Conservation (phyloP, 1,284 basidiomycete species). For the Malassezia japonica region DNA sequence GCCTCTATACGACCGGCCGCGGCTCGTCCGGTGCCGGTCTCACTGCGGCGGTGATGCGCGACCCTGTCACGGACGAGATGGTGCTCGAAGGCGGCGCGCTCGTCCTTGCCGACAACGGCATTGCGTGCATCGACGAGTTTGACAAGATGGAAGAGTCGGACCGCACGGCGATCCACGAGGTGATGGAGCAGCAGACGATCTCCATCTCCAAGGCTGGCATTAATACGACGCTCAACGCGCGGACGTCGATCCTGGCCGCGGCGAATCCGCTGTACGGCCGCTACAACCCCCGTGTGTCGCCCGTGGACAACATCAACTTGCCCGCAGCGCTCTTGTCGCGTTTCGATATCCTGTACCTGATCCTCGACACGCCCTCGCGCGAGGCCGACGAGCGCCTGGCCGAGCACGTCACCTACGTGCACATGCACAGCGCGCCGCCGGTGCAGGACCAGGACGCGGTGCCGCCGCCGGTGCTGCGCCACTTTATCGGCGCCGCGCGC, state of each 20-base stretch:
- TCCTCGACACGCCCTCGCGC: constrained; percentile 84
- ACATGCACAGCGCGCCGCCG: constrained; percentile 89
- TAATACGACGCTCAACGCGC: constrained; percentile 95
- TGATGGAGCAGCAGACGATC: constrained; percentile 99
- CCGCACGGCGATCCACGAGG: constrained; percentile 96
- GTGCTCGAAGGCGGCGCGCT: constrained; percentile 97
- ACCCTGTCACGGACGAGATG: constrained; percentile 99
- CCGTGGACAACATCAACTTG: constrained; percentile 98
- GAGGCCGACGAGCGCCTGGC: constrained; percentile 94
- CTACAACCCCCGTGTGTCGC: constrained; percentile 93
- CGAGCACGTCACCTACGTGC: constrained; percentile 93
- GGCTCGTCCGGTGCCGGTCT: constrained; percentile 96
- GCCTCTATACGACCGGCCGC: constrained; percentile 95
- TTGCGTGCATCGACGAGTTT: constrained; percentile 99
- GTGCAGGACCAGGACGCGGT: constrained; percentile 61
- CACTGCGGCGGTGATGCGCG: constrained; percentile 96
- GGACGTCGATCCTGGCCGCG: constrained; percentile 92
- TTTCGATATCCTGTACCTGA: constrained; percentile 93
- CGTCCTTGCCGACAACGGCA: constrained; percentile 96
- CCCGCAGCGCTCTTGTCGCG: constrained; percentile 90
- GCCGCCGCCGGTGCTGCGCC: constrained; percentile 77
- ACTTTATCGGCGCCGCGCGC: constrained; percentile 92
- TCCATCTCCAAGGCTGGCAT: constrained; percentile 99
- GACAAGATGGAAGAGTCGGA: constrained; percentile 99
- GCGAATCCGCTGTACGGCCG: constrained; percentile 96